Base-by-base conservation (phyloP, 1,284 basidiomycete genomes). In the Fomitopsis palustris region DNA sequence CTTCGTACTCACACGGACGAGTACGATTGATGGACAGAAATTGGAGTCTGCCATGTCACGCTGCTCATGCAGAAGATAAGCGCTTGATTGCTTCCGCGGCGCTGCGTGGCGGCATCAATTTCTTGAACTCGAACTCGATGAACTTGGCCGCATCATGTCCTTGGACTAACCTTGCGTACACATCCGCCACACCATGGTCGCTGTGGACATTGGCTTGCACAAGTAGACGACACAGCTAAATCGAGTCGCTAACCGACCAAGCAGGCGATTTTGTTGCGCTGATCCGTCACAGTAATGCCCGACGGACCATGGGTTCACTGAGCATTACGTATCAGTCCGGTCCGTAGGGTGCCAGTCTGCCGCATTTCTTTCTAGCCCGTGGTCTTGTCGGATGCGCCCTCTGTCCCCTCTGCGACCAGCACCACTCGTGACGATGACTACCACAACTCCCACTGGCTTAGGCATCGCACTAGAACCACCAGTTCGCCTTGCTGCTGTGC, bases 391-490 rank as follows among this genome's bases (percentile, higher is more conserved):
- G n/a, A n/a, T 14, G 17, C 49, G 17, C 49, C 33, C 47, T 51
- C 27, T 29, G 9, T 19, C 49, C 9, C 25, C 9, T 8, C 31
- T 33, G 27, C 33, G 9, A 16, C 19, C 19, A 12, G 16, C 31
- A 31, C 3, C 8, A 29, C 10, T 14, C 17, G 35, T 21, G 12
- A 27, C 55, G 31, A 55, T 42, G 27, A 35, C 45, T 31, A 6
- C 31, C 7, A 14, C 23, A n/a, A 12, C 16, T 21, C 42, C 57
- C 12, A 23, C 57, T 47, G 57, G 57, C 16, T 47, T 59, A 35
- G 57, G 57, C 23, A 59, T 59, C 43, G 57, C 41, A n/a, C 21
- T 51, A 6, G 25, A 35, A 6, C 19, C 55, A 19, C 29, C 31
- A 29, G 17, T n/a, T 55, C 54, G n/a, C 19, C 14, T 12, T 14